Evolutionary conservation across 768 basidiomycete species (phyloP).

Genomic region (Termitomyces sp.): DNA sequence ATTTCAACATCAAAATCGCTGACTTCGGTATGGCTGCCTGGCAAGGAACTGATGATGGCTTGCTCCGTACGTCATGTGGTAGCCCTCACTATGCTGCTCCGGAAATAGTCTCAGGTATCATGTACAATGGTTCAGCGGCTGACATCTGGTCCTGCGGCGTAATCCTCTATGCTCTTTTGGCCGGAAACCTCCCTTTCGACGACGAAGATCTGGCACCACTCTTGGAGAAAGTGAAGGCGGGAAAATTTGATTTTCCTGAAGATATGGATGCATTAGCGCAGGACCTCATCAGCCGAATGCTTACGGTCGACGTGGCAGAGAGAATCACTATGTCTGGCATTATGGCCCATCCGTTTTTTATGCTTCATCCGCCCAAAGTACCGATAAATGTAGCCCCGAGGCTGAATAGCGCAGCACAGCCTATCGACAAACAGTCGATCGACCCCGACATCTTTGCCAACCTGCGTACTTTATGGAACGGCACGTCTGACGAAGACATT

Average conservation of each 20-base stretch:
- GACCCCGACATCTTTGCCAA: slow-evolving; percentile 90
- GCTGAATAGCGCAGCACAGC: slow-evolving; percentile 62
- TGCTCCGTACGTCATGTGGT: slow-evolving; percentile 82
- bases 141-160: slow-evolving; percentile 98
- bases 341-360: slow-evolving; percentile 73
- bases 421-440: slow-evolving; percentile 60
- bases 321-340: slow-evolving; percentile 85
- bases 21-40: slow-evolving; percentile 98
- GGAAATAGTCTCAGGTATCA: slow-evolving; percentile 77
- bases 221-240: slow-evolving; percentile 75
- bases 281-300: slow-evolving; percentile 76
- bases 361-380: slow-evolving; percentile 43
- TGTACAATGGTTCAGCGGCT: slow-evolving; percentile 81
- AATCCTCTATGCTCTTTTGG: slow-evolving; percentile 85
- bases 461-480: slow-evolving; percentile 89
- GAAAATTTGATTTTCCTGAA: slow-evolving; percentile 66
- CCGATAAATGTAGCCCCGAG: slow-evolving; percentile 42
- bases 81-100: slow-evolving; percentile 95
- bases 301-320: slow-evolving; percentile 64
- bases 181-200: slow-evolving; percentile 88
- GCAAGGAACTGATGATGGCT: slow-evolving; percentile 53
- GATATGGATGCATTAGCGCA: slow-evolving; percentile 65
- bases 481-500: slow-evolving; percentile 67
- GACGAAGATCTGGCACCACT: slow-evolving; percentile 75
- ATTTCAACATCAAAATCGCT: slow-evolving; percentile 88